A percentile compares a stretch with the other conserved stretches of the same genome.
Evolutionary conservation across 73 alveolate species (phyloP).

Genomic region (Uronychia setigera): DNA sequence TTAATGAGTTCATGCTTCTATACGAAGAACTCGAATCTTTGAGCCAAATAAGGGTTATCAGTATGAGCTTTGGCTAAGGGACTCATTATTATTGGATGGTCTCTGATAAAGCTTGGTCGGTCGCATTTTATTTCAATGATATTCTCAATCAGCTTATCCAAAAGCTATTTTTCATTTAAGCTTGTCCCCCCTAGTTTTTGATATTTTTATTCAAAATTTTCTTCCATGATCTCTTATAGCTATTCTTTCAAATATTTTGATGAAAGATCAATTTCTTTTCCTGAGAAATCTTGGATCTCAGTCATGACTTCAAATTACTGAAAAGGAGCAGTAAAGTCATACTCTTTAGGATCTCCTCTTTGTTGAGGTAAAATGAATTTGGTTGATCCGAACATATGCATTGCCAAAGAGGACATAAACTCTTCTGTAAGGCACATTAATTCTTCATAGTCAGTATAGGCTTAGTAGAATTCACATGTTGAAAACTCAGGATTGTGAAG

Average conservation of each 20-base stretch:
- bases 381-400: constrained; percentile 81
- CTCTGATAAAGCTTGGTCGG: constrained; percentile 94
- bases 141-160: constrained; percentile 95
- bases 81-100: constrained; percentile 98
- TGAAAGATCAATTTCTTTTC: background rate
- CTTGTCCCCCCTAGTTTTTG: background rate
- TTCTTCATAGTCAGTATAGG: constrained; percentile 97
- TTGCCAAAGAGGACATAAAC: constrained; percentile 76
- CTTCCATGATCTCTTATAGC: background rate
- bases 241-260: background rate
- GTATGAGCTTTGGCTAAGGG: constrained; percentile 98
- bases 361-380: too few relatives aligned
- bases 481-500: constrained; percentile 99
- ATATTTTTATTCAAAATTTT: constrained; percentile 15
- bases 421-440: constrained; percentile 95
- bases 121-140: constrained; percentile 94
- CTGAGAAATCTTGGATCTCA: constrained; percentile 26
- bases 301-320: constrained; percentile 75
- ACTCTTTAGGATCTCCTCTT: constrained; percentile 65
- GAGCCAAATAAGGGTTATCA: constrained; percentile 72
- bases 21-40: constrained; percentile 96
- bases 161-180: constrained; percentile 52
- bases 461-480: constrained; percentile 98
- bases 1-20: constrained; percentile 90
- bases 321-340: constrained; percentile 96